Percentiles rank a stretch among this genome's conserved stretches.
Conservation (phyloP, 306 rosid genomes). For the Clitoria ternatea region DNA sequence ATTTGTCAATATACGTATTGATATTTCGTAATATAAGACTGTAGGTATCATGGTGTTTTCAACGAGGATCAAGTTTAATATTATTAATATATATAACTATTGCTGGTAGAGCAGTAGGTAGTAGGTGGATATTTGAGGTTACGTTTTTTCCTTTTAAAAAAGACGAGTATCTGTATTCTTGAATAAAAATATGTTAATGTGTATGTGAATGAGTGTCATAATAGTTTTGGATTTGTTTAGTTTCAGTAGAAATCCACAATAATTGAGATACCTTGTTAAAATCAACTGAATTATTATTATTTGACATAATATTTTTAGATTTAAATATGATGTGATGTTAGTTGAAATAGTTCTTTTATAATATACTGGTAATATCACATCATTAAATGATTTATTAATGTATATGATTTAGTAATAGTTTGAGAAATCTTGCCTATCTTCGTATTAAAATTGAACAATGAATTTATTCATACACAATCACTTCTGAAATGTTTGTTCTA, state of each 20-base stretch:
- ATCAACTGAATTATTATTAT: too few relatives aligned
- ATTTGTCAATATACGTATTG: not conserved
- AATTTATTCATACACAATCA: not conserved
- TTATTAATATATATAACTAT: not conserved
- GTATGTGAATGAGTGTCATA: not conserved
- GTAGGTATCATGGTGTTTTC: not conserved
- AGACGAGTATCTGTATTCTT: not conserved
- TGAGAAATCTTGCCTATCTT: not conserved
- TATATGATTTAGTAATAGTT: not conserved
- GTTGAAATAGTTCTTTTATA: not conserved
- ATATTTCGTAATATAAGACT: not conserved
- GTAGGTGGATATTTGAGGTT: not conserved
- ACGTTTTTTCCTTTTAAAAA: too few relatives aligned
- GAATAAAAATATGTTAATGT: not conserved
- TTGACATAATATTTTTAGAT: not conserved
- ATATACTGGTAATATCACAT: not conserved
- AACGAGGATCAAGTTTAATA: not conserved
- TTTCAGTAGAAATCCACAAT: too few relatives aligned
- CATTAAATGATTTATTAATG: not conserved
- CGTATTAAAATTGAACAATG: not conserved
- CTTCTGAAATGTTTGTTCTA: not conserved
- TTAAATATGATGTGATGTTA: not conserved
- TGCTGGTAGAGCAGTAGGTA: too few relatives aligned
- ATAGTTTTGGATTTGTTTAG: not conserved
- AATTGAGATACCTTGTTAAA: too few relatives aligned